phyloP scores from a whole-genome alignment of 129 eudicot species.

The Artemisia annua region DNA sequence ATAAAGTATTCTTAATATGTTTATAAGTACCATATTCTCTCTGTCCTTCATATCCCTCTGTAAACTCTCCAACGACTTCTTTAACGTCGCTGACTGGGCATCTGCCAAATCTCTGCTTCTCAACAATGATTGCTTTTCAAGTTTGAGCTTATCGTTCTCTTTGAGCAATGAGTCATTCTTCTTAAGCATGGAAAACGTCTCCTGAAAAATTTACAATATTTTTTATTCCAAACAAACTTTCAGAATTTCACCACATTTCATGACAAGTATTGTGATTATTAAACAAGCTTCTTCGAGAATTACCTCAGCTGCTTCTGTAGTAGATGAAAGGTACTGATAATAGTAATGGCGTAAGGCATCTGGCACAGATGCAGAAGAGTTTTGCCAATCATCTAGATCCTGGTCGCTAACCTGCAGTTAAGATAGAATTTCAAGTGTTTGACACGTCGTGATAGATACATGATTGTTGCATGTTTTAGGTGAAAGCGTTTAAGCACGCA shows the following conservation, averaged over 20 bases:
- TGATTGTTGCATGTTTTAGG: background rate
- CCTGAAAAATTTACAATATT: slow-evolving; percentile 46
- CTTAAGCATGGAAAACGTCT: slow-evolving; percentile 75
- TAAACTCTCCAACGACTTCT: slow-evolving; percentile 68
- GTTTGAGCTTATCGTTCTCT: slow-evolving; percentile 64
- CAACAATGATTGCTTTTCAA: slow-evolving; percentile 52
- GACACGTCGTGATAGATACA: background rate
- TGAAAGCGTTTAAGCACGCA: slow-evolving; percentile 7
- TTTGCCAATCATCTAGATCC: slow-evolving; percentile 83
- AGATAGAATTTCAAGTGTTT: slow-evolving; percentile 14
- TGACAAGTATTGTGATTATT: slow-evolving; percentile 24
- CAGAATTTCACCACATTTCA: too few species aligned
- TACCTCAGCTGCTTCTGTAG: slow-evolving; percentile 97
- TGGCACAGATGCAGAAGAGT: slow-evolving; percentile 88
- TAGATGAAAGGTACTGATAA: slow-evolving; percentile 89
- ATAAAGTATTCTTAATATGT: slow-evolving; percentile 16
- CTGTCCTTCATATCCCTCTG: slow-evolving; percentile 85
- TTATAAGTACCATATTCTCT: slow-evolving; percentile 55
- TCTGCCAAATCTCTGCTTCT: slow-evolving; percentile 75
- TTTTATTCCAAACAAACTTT: background rate
- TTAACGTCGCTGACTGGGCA: slow-evolving; percentile 58
- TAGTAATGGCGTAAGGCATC: slow-evolving; percentile 98
- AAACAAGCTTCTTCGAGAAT: slow-evolving; percentile 29
- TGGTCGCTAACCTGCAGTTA: slow-evolving; percentile 81
- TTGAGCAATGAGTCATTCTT: slow-evolving; percentile 64